phyloP scores from a whole-genome alignment of 2,329 filamentous ascomycete genomes.

The Fusarium heterosporum region DNA sequence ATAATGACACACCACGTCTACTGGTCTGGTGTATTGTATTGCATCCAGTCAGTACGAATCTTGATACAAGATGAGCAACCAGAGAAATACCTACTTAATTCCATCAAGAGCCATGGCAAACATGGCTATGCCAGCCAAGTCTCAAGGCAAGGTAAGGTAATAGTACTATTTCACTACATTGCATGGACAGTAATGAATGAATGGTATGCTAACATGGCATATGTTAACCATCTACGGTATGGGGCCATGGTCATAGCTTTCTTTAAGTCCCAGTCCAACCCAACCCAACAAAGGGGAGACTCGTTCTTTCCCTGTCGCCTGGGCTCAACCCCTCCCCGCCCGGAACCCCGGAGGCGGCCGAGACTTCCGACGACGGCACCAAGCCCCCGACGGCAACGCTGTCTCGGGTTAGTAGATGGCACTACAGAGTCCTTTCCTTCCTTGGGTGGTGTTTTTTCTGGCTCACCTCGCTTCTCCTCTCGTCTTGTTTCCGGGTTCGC shows the following conservation, averaged over 20 bases:
- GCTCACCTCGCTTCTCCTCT: not conserved
- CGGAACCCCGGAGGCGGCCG: slow-evolving; percentile 42
- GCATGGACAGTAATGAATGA: not conserved
- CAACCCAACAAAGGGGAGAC: not conserved
- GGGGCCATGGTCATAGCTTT: slow-evolving; percentile 11
- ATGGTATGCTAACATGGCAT: slow-evolving; percentile 1
- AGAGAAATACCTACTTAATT: too few species aligned
- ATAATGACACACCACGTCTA: slow-evolving; percentile 1
- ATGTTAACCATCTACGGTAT: slow-evolving; percentile 1
- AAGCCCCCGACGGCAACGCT: slow-evolving; percentile 43
- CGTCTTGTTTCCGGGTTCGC: slow-evolving; percentile 30
- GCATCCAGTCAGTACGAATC: not conserved
- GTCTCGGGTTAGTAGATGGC: slow-evolving; percentile 42
- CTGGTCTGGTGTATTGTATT: not conserved
- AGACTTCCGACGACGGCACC: slow-evolving; percentile 40
- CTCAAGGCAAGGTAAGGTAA: not conserved
- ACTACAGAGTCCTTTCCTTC: slow-evolving; percentile 8
- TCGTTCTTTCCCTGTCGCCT: not conserved
- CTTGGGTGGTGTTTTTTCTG: not conserved
- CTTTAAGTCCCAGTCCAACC: not conserved
- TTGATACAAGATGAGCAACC: not conserved
- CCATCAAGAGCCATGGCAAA: not conserved
- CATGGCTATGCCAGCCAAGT: slow-evolving; percentile 3
- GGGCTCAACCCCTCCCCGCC: slow-evolving; percentile 11
- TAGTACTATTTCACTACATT: not conserved